Evolutionary conservation across 2,329 filamentous ascomycete species (phyloP).

Genomic region (Aspergillus hiratsukae): DNA sequence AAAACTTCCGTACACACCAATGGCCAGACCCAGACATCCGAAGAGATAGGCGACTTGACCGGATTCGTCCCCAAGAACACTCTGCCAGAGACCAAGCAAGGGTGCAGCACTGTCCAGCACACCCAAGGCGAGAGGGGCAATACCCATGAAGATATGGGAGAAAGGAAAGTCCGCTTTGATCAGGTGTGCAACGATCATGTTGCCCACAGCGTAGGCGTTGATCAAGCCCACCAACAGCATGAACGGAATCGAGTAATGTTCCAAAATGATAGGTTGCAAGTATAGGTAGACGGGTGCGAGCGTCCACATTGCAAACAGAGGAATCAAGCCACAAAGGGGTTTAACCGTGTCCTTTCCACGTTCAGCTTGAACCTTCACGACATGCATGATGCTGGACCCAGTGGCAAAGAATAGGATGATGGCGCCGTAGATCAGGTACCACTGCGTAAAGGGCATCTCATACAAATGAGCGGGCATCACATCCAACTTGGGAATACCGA

Average conservation of each 20-base stretch:
- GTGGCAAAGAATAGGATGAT: slow-evolving; percentile 83
- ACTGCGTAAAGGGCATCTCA: slow-evolving; percentile 79
- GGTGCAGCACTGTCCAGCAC: slow-evolving; percentile 79
- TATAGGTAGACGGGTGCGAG: slow-evolving; percentile 74
- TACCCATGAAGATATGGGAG: slow-evolving; percentile 67
- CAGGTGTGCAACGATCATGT: slow-evolving; percentile 92
- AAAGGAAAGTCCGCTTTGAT: slow-evolving; percentile 86
- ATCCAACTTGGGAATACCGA: slow-evolving; percentile 61
- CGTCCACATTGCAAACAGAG: slow-evolving; percentile 73
- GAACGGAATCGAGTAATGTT: slow-evolving; percentile 83
- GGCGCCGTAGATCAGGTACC: slow-evolving; percentile 84
- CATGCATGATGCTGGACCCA: slow-evolving; percentile 66
- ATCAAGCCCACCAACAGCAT: slow-evolving; percentile 80
- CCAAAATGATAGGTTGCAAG: slow-evolving; percentile 78
- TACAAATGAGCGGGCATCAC: slow-evolving; percentile 70
- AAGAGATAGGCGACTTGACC: slow-evolving; percentile 93
- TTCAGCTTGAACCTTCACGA: slow-evolving; percentile 72
- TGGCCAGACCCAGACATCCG: slow-evolving; percentile 72
- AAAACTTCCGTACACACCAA: slow-evolving; percentile 96
- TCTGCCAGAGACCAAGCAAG: slow-evolving; percentile 63
- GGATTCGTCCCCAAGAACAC: slow-evolving; percentile 66
- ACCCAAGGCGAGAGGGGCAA: slow-evolving; percentile 70
- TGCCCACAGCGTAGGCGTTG: slow-evolving; percentile 91
- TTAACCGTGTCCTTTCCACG: slow-evolving; percentile 63
- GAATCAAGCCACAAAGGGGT: slow-evolving; percentile 74